Evolutionary conservation across 495 filamentous ascomycete species (phyloP), one percentile per base, ranked within the genome.

Genomic region (Letharia columbiana): DNA sequence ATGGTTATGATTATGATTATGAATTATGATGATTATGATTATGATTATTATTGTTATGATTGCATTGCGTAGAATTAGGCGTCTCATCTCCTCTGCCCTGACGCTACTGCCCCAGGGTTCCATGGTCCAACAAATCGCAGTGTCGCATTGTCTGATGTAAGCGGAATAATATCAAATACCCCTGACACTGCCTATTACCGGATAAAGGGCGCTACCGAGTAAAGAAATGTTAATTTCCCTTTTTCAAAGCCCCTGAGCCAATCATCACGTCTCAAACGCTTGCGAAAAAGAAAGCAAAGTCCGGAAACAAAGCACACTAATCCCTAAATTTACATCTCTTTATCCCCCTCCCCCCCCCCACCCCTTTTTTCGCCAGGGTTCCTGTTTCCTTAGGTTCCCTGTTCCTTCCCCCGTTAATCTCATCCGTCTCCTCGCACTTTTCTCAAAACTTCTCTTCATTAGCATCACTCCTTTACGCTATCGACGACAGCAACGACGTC

Each of bases 381-480:
- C 44, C 44, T 62, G 33, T 39, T 39, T 23, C 23, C 45, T 28
- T 35, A 39, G 37, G 6, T 44, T 54, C 60, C 45, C 52, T 65
- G 23, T 28, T 28, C 23, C 23, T 28, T 28, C 23, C 8, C 65
- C 49, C 45, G 31, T 61, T 15, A 39, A 49, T 65, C 50, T 62
- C 64, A 11, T 50, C 57, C 35, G 13, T 28, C 44, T 39, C 47
- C 49, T 61, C 68, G 8, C 13, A 2, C 54, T 67, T 35, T 57
- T 35, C n/a, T 35, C 20, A n/a, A 41, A 35, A 20, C 28, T 57
- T 28, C 23, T 61, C 60, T 62, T 64, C 64, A 41, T 62, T 57
- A 69, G 63, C 58, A 61, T 66, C 68, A 62, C 68, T 69, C 68
- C 61, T 67, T 69, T 69, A 50, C 52, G 60, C 68, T 61, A 60